Conservation (phyloP, 345 rosid genomes). For the Firmiana major region DNA sequence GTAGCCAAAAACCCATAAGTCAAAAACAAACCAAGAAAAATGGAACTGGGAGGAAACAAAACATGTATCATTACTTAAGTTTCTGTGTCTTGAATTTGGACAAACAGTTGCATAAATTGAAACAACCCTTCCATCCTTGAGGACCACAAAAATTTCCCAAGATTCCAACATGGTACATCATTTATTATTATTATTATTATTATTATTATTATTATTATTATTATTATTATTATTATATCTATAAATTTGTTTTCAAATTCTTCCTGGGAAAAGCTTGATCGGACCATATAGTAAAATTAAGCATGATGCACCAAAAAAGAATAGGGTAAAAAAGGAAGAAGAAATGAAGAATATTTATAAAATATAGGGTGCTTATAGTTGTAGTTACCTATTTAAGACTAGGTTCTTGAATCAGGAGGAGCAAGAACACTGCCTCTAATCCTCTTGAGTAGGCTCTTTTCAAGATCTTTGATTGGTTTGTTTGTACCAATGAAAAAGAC, state of each 20-base stretch:
- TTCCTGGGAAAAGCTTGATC: neutral
- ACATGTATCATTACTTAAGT: neutral
- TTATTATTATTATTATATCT: too few species aligned
- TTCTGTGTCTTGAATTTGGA: neutral
- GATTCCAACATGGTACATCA: neutral
- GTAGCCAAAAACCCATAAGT: neutral
- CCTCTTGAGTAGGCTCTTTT: slow-evolving; percentile 17
- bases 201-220: too few species aligned
- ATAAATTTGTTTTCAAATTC: neutral
- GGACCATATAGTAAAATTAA: neutral
- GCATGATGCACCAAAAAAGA: neutral
- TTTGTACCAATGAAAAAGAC: slow-evolving; percentile 11
- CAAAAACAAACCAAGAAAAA: slow-evolving; percentile 7
- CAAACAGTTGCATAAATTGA: slow-evolving; percentile 9
- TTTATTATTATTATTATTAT: too few species aligned
- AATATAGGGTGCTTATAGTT: neutral
- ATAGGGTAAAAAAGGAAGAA: neutral
- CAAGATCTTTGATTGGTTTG: neutral
- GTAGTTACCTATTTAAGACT: slow-evolving; percentile 3
- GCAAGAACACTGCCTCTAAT: neutral
- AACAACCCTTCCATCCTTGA: neutral
- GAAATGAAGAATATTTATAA: neutral
- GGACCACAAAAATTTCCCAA: slow-evolving; percentile 4
- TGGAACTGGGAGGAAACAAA: neutral
- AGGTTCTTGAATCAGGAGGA: neutral